phyloP scores from a whole-genome alignment of 2,329 filamentous ascomycete species.

The Lecanosticta acicola region DNA sequence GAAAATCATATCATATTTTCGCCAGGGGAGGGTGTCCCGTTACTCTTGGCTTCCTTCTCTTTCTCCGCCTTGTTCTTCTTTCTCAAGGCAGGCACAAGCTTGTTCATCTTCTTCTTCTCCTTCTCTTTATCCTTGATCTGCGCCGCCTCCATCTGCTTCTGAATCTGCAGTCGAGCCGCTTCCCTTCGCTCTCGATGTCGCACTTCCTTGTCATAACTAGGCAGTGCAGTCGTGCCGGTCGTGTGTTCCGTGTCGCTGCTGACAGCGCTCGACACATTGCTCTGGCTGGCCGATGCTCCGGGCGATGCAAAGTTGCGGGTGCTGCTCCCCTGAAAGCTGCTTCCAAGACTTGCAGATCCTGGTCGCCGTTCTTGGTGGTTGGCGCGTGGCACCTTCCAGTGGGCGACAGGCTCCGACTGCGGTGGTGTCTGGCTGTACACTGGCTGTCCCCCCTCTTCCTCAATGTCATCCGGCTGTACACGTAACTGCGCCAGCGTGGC shows the following conservation, averaged over 20 bases:
- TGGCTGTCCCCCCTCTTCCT: conserved; percentile 17
- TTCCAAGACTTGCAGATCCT: conserved; percentile 20
- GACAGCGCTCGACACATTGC: conserved; percentile 27
- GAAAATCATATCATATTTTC: conserved; percentile 7
- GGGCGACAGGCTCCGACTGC: conserved; percentile 7
- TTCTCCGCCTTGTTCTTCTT: conserved; percentile 32
- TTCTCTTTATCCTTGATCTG: conserved; percentile 33
- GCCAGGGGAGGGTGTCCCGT: background rate
- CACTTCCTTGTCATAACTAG: conserved; percentile 32
- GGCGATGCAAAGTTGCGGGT: conserved; percentile 16
- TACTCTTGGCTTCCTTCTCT: conserved; percentile 19
- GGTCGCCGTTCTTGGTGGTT: conserved; percentile 15
- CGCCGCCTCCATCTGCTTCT: conserved; percentile 32
- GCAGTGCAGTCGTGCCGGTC: conserved; percentile 28
- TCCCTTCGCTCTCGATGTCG: conserved; percentile 30
- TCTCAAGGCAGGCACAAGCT: conserved; percentile 36
- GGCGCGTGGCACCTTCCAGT: conserved; percentile 11
- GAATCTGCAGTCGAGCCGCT: conserved; percentile 24
- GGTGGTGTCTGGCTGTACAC: conserved; percentile 10
- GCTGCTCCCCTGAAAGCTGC: conserved; percentile 18
- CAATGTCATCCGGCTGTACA: conserved; percentile 19
- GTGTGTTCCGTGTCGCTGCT: conserved; percentile 32
- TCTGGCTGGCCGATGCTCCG: conserved; percentile 20
- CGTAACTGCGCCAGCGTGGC: conserved; percentile 18
- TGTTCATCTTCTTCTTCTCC: conserved; percentile 36